Evolutionary conservation across 345 rosid species (phyloP), one percentile per base, ranked within the genome.

Genomic region (Eucalyptus regnans): DNA sequence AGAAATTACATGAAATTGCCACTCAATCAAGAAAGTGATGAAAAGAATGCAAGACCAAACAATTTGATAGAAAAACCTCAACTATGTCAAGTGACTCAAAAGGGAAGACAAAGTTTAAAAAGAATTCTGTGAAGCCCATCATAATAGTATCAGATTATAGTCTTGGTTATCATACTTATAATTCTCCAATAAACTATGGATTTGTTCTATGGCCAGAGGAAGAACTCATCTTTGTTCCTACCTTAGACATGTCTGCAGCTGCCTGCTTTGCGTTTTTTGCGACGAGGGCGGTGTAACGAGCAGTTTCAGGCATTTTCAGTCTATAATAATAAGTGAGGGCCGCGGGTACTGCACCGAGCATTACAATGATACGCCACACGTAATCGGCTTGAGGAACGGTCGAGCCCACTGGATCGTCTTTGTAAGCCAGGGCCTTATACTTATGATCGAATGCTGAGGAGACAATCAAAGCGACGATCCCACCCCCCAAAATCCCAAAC

Each of bases 241-340:
- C 90, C 86, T 89, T 89, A 8, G 90, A 86, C 90, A 89, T 89
- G 86, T 89, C 90, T 9, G 90, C 58, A 12, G 90, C 88, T 37
- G 90, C 90, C 88, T 68, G 88, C 68, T 76, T 79, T 12, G 88
- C 90, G 29, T 89, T 86, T 80, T 51, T 89, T 62, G 90, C 90
- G 29, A 89, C 90, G 41, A 89, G 84, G 71, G 90, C 90, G 17
- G 90, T 89, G 90, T 92, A 96, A 95, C 97, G 93, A 71, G 98
- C 97, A 33, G 98, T 94, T 94, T 96, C 98, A 9, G 98, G 98
- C 98, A 96, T 96, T 89, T 89, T 91, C 97, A 96, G 94, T 27
- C 98, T 93, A 96, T 96, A 96, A 37, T 95, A 96, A 64, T 88
- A 96, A 8, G 98, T 96, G 51, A 96, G 88, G 52, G 94, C 97